phyloP scores from a whole-genome alignment of 2,329 filamentous ascomycete species.

The Pseudocercospora crystallina region DNA sequence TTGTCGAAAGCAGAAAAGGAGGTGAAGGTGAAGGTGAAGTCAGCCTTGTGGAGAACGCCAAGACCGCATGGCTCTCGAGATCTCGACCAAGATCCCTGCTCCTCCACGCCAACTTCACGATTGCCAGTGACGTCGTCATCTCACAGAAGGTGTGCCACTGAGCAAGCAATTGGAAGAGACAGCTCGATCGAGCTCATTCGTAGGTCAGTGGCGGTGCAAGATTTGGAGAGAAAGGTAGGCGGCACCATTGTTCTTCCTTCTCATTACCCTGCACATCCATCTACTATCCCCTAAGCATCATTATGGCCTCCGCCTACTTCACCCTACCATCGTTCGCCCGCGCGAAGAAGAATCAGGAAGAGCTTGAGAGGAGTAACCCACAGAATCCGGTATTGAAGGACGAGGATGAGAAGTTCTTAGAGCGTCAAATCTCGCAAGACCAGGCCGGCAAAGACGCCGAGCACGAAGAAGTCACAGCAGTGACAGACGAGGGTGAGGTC shows the following conservation, averaged over 20 bases:
- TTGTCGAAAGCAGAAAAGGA: too few relatives aligned
- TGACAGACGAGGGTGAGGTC: conserved; percentile 27
- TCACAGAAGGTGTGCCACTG: conserved; percentile 10
- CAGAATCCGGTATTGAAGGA: conserved; percentile 54
- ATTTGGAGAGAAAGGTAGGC: conserved; percentile 12
- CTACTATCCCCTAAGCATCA: background rate
- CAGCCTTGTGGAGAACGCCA: conserved; percentile 2
- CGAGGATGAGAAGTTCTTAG: conserved; percentile 61
- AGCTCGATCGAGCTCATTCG: conserved; percentile 10
- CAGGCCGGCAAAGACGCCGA: conserved; percentile 25
- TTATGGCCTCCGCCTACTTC: conserved; percentile 31
- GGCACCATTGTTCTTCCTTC: conserved; percentile 4
- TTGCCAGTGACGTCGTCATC: conserved; percentile 15
- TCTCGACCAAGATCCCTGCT: conserved; percentile 8
- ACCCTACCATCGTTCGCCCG: conserved; percentile 36
- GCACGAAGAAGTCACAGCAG: conserved; percentile 18
- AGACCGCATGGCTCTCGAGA: background rate
- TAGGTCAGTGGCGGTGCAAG: conserved; percentile 18
- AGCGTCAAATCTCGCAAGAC: conserved; percentile 31
- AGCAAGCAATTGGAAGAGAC: background rate
- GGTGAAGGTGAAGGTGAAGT: conserved; percentile 4
- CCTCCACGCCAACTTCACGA: conserved; percentile 14
- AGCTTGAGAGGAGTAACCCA: conserved; percentile 37
- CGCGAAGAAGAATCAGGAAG: conserved; percentile 38
- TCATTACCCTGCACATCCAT: background rate